Conservation (phyloP, 2,329 filamentous ascomycete species). For the Aspergillus ochraceoroseus region DNA sequence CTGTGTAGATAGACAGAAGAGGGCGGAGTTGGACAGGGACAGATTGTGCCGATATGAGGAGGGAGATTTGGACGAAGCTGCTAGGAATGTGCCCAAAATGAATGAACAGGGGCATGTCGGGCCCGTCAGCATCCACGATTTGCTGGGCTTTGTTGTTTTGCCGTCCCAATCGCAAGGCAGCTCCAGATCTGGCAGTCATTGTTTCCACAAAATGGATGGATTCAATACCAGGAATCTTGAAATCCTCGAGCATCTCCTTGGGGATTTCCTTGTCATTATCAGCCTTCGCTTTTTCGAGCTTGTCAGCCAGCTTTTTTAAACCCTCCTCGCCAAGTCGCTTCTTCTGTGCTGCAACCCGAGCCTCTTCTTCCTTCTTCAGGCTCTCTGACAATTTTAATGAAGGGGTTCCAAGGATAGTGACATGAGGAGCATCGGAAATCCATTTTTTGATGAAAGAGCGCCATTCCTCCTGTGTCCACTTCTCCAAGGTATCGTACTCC, state of each 20-base stretch:
- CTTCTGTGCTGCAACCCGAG: slow-evolving; percentile 71
- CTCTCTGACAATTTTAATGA: slow-evolving; percentile 73
- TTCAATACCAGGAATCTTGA: slow-evolving; percentile 75
- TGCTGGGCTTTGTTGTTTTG: slow-evolving; percentile 67
- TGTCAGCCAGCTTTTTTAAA: slow-evolving; percentile 66
- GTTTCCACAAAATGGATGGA: slow-evolving; percentile 95
- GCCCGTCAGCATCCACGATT: slow-evolving; percentile 64
- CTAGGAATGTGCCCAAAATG: slow-evolving; percentile 94
- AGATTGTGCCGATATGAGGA: slow-evolving; percentile 72
- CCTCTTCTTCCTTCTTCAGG: slow-evolving; percentile 75
- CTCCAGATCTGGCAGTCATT: slow-evolving; percentile 73
- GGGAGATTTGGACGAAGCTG: slow-evolving; percentile 80
- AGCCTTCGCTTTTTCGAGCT: slow-evolving; percentile 74
- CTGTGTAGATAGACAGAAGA: slow-evolving; percentile 74
- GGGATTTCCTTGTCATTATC: slow-evolving; percentile 89
- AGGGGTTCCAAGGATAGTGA: slow-evolving; percentile 83
- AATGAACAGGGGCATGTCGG: slow-evolving; percentile 73
- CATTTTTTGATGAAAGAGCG: slow-evolving; percentile 73
- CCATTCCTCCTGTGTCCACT: slow-evolving; percentile 83
- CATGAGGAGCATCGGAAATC: slow-evolving; percentile 77
- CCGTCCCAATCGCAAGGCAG: slow-evolving; percentile 65
- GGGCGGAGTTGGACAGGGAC: slow-evolving; percentile 81
- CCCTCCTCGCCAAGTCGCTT: slow-evolving; percentile 76
- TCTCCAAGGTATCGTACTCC: slow-evolving; percentile 63
- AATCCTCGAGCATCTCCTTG: slow-evolving; percentile 69